Conservation (phyloP, 2,329 filamentous ascomycete genomes). For the Pseudogymnoascus pannorum region DNA sequence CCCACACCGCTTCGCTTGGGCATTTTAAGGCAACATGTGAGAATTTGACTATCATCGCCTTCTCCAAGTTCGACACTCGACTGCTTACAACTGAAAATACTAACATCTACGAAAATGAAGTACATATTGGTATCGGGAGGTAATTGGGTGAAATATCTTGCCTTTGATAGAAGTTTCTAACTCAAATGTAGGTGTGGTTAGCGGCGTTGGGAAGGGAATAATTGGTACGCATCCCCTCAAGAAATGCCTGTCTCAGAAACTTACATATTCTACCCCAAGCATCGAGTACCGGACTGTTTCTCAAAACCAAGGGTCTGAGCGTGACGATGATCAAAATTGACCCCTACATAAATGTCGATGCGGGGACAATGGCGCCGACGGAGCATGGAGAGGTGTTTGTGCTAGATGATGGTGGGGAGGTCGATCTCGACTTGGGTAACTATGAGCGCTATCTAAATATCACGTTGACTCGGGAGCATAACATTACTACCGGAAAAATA, state of each 20-base stretch:
- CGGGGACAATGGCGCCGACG: slow-evolving; percentile 61
- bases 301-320: slow-evolving; percentile 75
- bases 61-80: neutral
- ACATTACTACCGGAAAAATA: slow-evolving; percentile 96
- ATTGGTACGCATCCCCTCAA: slow-evolving; percentile 45
- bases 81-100: neutral
- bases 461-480: slow-evolving; percentile 76
- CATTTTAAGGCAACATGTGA: neutral
- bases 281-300: slow-evolving; percentile 63
- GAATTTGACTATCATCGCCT: neutral
- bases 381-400: slow-evolving; percentile 88
- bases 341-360: slow-evolving; percentile 69
- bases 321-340: slow-evolving; percentile 64
- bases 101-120: slow-evolving; percentile 54
- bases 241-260: neutral
- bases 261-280: slow-evolving; percentile 37
- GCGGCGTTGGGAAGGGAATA: slow-evolving; percentile 55
- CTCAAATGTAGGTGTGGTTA: slow-evolving; percentile 37
- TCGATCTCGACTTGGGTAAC: slow-evolving; percentile 67
- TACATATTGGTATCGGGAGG: slow-evolving; percentile 76
- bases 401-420: slow-evolving; percentile 72
- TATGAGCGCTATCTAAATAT: slow-evolving; percentile 78
- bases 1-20: neutral
- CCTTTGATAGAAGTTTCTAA: neutral
- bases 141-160: slow-evolving; percentile 25